These are phyloP conservation scores for Hibiscus mutabilis DNA, from an alignment of 345 rosid genomes.

Conservation along the genomic window DNA sequence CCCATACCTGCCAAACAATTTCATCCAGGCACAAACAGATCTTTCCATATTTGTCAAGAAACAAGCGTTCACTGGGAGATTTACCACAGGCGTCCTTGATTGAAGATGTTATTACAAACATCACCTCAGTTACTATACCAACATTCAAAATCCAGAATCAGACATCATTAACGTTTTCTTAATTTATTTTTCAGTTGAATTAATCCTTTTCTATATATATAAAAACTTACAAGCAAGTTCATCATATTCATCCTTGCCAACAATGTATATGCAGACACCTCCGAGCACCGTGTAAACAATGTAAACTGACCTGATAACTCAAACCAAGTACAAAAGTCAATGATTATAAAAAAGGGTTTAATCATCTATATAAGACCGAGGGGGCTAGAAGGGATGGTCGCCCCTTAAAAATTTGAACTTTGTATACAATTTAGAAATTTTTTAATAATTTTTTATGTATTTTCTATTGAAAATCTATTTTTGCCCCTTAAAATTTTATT, in stretches of 20 bases:
- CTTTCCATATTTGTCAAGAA: constrained; percentile 8
- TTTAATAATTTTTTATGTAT: no score
- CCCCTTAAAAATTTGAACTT: no score
- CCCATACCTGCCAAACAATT: background rate
- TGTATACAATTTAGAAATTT: no score
- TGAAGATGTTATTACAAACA: background rate
- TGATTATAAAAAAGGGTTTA: background rate
- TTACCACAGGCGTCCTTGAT: constrained; percentile 1
- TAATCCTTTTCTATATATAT: constrained; percentile 54
- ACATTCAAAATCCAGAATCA: background rate
- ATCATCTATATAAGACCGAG: background rate
- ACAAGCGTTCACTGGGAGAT: background rate
- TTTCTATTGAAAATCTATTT: no score
- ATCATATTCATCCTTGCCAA: constrained; percentile 87
- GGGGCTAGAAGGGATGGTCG: no score
- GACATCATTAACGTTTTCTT: constrained; percentile 34
- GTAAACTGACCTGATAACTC: constrained; percentile 59
- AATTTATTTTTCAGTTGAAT: constrained; percentile 73
- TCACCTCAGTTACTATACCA: background rate
- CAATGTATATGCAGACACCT: no score
- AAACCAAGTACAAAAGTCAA: background rate
- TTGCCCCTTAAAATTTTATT: no score
- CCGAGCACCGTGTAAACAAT: constrained; percentile 62
- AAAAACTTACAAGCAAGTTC: constrained; percentile 76
- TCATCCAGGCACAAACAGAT: constrained; percentile 1